A percentile compares a stretch with the other conserved stretches of the same genome.
phyloP scores from a whole-genome alignment of 768 basidiomycete genomes.

The Pholiota molesta region DNA sequence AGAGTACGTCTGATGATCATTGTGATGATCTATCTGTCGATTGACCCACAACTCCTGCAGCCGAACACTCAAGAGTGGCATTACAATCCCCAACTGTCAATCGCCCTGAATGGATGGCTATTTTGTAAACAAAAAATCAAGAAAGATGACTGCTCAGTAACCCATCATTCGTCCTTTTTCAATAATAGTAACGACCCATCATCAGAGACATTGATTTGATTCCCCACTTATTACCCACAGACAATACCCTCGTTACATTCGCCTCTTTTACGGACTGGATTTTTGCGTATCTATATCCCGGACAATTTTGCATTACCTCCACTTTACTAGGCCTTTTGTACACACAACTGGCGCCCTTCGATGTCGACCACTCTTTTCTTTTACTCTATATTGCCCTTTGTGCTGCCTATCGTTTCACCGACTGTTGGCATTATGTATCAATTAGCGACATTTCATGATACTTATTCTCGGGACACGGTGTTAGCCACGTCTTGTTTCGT shows the following conservation, averaged over 20 bases:
- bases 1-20: slow-evolving; percentile 31
- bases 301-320: neutral
- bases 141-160: too few species aligned
- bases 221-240: neutral
- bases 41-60: slow-evolving; percentile 34
- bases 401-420: neutral
- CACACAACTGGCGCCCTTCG: neutral
- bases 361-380: neutral
- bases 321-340: neutral
- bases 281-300: neutral
- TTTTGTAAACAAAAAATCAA: neutral
- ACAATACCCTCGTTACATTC: neutral
- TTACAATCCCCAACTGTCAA: slow-evolving; percentile 67
- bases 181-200: neutral
- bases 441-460: neutral
- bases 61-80: slow-evolving; percentile 64
- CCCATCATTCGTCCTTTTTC: too few species aligned
- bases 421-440: neutral
- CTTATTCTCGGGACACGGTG: neutral
- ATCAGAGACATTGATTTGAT: neutral
- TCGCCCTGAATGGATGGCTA: slow-evolving; percentile 30
- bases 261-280: neutral
- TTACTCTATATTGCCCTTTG: neutral
- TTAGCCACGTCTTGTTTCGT: too few species aligned
- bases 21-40: neutral